Conservation (phyloP, 306 rosid genomes). For the Lathyrus aphaca region DNA sequence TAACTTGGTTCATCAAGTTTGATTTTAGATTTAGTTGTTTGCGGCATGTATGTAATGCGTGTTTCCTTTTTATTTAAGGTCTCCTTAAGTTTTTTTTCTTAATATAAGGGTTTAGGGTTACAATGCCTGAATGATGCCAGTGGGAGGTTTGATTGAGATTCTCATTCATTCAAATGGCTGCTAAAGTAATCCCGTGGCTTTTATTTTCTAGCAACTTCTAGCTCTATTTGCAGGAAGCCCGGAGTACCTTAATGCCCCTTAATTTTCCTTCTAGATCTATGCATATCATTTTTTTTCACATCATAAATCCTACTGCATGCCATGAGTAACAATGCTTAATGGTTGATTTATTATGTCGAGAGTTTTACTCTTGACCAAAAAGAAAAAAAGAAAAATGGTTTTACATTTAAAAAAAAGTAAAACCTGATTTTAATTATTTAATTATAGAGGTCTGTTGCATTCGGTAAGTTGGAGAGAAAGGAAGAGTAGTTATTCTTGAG, state of each 20-base stretch:
- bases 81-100: no score
- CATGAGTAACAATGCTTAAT: neutral
- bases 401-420: neutral
- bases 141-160: slow-evolving; percentile 11
- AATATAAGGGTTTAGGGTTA: no score
- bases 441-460: neutral
- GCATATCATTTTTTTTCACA: slow-evolving; percentile 7
- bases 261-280: neutral
- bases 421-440: slow-evolving; percentile 3
- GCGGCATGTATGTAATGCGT: neutral
- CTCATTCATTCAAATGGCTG: slow-evolving; percentile 17
- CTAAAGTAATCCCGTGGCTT: slow-evolving; percentile 22
- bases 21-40: slow-evolving; percentile 6
- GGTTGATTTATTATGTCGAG: neutral
- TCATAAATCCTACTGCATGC: slow-evolving; percentile 7
- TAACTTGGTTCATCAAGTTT: slow-evolving; percentile 24
- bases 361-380: no score
- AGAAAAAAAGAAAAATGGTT: neutral
- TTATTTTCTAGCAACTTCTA: neutral
- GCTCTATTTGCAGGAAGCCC: neutral
- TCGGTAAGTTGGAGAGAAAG: neutral
- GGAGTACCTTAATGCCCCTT: neutral
- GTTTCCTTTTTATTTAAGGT: no score
- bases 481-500: neutral
- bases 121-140: slow-evolving; percentile 5